A percentile compares a stretch with the other conserved stretches of the same genome.
Evolutionary conservation across 2,329 filamentous ascomycete species (phyloP).

Genomic region (Alternaria arbusti): DNA sequence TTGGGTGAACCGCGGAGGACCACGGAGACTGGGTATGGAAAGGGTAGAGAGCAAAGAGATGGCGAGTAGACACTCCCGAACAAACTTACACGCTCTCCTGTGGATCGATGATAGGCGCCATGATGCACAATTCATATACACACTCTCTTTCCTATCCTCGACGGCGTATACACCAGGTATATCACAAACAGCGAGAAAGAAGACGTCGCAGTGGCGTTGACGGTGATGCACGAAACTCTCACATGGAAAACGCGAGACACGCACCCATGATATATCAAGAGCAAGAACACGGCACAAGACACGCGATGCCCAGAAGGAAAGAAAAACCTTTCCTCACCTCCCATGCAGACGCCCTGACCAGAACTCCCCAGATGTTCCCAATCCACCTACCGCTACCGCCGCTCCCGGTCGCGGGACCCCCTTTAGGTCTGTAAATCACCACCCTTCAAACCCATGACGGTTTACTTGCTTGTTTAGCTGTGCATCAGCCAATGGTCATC

Average conservation of each 20-base stretch:
- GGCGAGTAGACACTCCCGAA: neutral
- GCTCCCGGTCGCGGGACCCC: neutral
- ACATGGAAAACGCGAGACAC: neutral
- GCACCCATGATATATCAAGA: neutral
- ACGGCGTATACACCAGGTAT: neutral
- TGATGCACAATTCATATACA: neutral
- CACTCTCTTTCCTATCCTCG: neutral
- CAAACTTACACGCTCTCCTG: slow-evolving; percentile 19
- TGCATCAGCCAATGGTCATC: neutral
- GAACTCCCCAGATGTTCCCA: slow-evolving; percentile 2
- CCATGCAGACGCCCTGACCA: neutral
- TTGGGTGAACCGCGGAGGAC: neutral
- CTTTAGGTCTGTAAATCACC: neutral
- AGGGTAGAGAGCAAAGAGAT: neutral
- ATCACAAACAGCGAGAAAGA: neutral
- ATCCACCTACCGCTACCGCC: slow-evolving; percentile 8
- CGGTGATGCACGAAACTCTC: neutral
- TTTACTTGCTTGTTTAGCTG: neutral
- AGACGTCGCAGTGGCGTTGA: neutral
- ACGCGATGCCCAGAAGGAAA: neutral
- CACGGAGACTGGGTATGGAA: neutral
- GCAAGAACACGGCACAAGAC: neutral
- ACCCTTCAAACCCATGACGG: slow-evolving; percentile 3
- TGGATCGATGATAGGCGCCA: slow-evolving; percentile 10
- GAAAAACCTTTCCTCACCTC: neutral